phyloP scores from a whole-genome alignment of 1,284 basidiomycete genomes.

The Athelia sp. region DNA sequence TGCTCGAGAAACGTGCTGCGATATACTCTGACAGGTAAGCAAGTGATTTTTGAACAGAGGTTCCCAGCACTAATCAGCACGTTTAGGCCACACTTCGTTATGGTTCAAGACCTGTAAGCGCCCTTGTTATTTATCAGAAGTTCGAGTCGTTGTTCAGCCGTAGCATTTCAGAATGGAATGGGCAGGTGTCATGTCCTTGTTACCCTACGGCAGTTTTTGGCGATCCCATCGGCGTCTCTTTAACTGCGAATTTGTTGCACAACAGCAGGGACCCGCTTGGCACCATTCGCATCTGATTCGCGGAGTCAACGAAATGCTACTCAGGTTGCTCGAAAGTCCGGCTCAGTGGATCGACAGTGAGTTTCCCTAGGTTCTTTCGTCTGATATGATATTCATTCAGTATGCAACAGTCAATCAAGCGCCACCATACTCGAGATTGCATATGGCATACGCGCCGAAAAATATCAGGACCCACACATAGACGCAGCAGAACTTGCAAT shows the following conservation, averaged over 20 bases:
- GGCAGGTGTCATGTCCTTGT: slow-evolving; percentile 22
- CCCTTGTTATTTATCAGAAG: no score
- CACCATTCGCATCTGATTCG: slow-evolving; percentile 7
- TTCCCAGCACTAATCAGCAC: no score
- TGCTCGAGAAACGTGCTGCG: slow-evolving; percentile 26
- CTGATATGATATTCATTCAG: slow-evolving; percentile 10
- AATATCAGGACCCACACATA: slow-evolving; percentile 29
- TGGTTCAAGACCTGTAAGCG: slow-evolving; percentile 21
- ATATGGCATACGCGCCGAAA: slow-evolving; percentile 9
- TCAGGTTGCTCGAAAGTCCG: slow-evolving; percentile 15
- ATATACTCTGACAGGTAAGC: slow-evolving; percentile 17
- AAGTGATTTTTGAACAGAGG: no score
- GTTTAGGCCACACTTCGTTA: slow-evolving; percentile 20
- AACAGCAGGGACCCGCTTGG: slow-evolving; percentile 10
- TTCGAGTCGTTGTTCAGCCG: no score
- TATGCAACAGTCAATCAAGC: slow-evolving; percentile 12
- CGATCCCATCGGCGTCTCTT: slow-evolving; percentile 17
- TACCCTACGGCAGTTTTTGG: slow-evolving; percentile 11
- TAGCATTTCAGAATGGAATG: slow-evolving; percentile 33
- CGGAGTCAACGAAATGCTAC: slow-evolving; percentile 15
- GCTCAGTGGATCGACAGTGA: slow-evolving; percentile 21
- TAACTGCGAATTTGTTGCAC: slow-evolving; percentile 17
- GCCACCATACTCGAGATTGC: slow-evolving; percentile 6
- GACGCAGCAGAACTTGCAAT: slow-evolving; percentile 16
- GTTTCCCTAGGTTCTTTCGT: slow-evolving; percentile 8